A percentile compares a stretch with the other conserved stretches of the same genome.
Evolutionary conservation across 2,329 filamentous ascomycete genomes (phyloP).

Genomic region (Trichoderma endophyticum): DNA sequence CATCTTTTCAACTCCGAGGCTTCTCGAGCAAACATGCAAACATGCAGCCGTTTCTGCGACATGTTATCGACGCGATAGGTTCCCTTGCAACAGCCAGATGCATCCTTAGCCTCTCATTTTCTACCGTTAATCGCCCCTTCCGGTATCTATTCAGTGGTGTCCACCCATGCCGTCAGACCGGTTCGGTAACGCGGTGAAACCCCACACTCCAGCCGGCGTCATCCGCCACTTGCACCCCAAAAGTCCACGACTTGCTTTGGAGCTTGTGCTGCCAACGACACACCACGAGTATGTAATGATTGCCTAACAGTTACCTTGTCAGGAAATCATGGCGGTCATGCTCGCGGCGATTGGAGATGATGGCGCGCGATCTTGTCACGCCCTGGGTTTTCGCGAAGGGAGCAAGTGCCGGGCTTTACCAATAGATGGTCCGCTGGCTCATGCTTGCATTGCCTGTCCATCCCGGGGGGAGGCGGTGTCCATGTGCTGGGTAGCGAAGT

Average conservation of each 20-base stretch:
- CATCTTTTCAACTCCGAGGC: neutral
- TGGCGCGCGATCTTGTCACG: neutral
- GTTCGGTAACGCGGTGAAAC: slow-evolving; percentile 9
- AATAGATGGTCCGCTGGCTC: neutral
- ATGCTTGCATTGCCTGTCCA: neutral
- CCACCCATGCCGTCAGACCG: slow-evolving; percentile 15
- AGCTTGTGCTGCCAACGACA: neutral
- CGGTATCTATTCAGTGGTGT: slow-evolving; percentile 10
- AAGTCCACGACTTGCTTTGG: neutral
- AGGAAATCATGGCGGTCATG: neutral
- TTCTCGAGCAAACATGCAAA: neutral
- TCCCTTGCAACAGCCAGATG: neutral
- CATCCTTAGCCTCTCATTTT: neutral
- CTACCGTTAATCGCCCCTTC: slow-evolving; percentile 8
- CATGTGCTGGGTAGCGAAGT: neutral
- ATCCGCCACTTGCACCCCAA: neutral
- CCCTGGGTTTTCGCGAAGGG: neutral
- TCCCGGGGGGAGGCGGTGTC: neutral
- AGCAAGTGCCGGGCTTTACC: neutral
- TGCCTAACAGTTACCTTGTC: slow-evolving; percentile 16
- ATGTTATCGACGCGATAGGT: neutral
- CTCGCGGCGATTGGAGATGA: neutral
- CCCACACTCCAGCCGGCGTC: neutral
- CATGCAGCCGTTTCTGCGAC: neutral
- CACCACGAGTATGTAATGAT: slow-evolving; percentile 18